phyloP scores from a whole-genome alignment of 2,329 filamentous ascomycete genomes.

The Ampelomyces quisqualis region DNA sequence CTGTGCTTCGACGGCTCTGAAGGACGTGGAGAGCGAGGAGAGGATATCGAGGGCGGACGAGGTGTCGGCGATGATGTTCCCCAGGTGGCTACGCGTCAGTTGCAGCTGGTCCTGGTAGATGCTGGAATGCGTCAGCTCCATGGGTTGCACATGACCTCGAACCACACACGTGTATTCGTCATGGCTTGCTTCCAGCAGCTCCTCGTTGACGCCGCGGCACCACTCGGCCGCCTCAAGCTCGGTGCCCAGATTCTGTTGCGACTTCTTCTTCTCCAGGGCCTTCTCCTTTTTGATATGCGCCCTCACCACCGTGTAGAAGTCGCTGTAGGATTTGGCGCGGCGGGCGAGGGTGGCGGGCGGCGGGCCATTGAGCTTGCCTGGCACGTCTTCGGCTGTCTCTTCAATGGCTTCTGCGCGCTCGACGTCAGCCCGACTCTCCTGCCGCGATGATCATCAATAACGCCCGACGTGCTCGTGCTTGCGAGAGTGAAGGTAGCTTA shows the following conservation, averaged over 20 bases:
- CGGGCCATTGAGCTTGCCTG: slow-evolving; percentile 57
- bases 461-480: slow-evolving; percentile 32
- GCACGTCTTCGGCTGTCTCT: slow-evolving; percentile 59
- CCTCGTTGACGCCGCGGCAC: slow-evolving; percentile 62
- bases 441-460: slow-evolving; percentile 46
- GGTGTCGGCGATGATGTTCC: slow-evolving; percentile 74
- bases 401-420: slow-evolving; percentile 59
- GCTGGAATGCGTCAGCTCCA: slow-evolving; percentile 26
- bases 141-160: too few species aligned
- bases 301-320: slow-evolving; percentile 67
- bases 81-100: slow-evolving; percentile 78
- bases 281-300: slow-evolving; percentile 59
- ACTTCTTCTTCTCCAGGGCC: slow-evolving; percentile 40
- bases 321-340: slow-evolving; percentile 74
- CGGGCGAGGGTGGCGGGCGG: slow-evolving; percentile 65
- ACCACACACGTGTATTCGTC: slow-evolving; percentile 65
- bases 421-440: slow-evolving; percentile 58
- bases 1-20: slow-evolving; percentile 82
- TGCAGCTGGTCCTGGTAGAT: slow-evolving; percentile 79
- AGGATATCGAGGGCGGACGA: slow-evolving; percentile 73
- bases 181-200: slow-evolving; percentile 78
- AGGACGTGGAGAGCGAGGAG: slow-evolving; percentile 78
- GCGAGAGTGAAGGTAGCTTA: slow-evolving; percentile 40
- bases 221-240: slow-evolving; percentile 60
- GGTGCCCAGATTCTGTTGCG: slow-evolving; percentile 53